A percentile compares a stretch with the other conserved stretches of the same genome.
These are phyloP conservation scores for Podospora pseudopauciseta DNA, from an alignment of 495 filamentous ascomycete species.

Conservation along the genomic window DNA sequence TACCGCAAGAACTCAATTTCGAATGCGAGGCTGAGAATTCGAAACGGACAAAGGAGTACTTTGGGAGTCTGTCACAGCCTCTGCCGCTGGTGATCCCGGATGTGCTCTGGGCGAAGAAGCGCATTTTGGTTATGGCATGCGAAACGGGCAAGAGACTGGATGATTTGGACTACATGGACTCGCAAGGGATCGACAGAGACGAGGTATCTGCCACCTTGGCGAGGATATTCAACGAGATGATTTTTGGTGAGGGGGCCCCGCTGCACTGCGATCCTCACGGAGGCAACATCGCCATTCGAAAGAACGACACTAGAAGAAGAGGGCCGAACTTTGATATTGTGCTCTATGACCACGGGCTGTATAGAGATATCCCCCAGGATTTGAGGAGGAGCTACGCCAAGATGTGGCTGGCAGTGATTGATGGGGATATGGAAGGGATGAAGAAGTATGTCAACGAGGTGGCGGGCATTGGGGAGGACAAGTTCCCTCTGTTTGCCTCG, in stretches of 20 bases:
- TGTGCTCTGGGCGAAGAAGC: slow-evolving; percentile 82
- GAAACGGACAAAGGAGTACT: slow-evolving; percentile 71
- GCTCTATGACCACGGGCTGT: slow-evolving; percentile 96
- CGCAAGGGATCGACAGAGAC: slow-evolving; percentile 83
- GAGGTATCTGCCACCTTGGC: slow-evolving; percentile 92
- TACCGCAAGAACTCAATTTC: slow-evolving; percentile 92
- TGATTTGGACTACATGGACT: slow-evolving; percentile 81
- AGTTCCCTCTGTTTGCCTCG: slow-evolving; percentile 93
- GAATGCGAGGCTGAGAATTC: slow-evolving; percentile 82
- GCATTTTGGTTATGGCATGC: slow-evolving; percentile 95
- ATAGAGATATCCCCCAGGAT: slow-evolving; percentile 80
- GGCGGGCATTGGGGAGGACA: slow-evolving; percentile 82
- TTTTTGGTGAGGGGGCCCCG: slow-evolving; percentile 85
- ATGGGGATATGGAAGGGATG: slow-evolving; percentile 79
- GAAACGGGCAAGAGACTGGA: slow-evolving; percentile 83
- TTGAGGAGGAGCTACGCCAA: slow-evolving; percentile 89
- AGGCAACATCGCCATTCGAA: slow-evolving; percentile 91
- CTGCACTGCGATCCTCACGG: slow-evolving; percentile 98
- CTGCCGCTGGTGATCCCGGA: slow-evolving; percentile 83
- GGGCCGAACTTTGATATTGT: slow-evolving; percentile 92
- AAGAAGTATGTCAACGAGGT: slow-evolving; percentile 84
- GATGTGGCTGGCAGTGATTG: slow-evolving; percentile 94
- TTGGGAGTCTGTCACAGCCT: slow-evolving; percentile 56
- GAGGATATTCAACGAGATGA: slow-evolving; percentile 99
- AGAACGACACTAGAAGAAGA: slow-evolving; percentile 45